Base-by-base conservation (phyloP, 1,284 basidiomycete species). In the Cystobasidiaceae sp. region DNA sequence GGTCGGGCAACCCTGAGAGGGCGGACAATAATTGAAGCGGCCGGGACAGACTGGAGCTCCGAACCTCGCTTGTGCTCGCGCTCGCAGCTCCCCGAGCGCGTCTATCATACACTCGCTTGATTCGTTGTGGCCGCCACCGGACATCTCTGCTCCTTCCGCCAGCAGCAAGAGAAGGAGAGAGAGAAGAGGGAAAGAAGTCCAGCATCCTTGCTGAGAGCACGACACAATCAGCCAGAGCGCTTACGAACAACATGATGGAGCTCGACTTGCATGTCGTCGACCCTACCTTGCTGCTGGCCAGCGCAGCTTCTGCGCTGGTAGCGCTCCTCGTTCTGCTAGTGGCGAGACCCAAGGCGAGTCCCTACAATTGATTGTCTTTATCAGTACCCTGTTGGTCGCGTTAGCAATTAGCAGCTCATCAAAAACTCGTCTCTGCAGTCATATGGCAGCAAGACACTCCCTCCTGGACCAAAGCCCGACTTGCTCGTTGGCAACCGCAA, bases 401-500 rank as follows among this genome's bases (percentile, higher is more conserved):
- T n/a, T n/a, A n/a, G n/a, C n/a, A n/a, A n/a, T n/a, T n/a, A n/a
- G n/a, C n/a, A n/a, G 19, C 13, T 7, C 44, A 3, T 17, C 25
- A 25, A 30, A 9, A 44, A n/a, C n/a, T 33, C 4, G 25, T 21
- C 9, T 34, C 15, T 19, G 28, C 30, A 59, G 56, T 59, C 56
- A 4, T 48, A 48, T 21, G 44, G 44, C 30, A 23, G 15, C 32
- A 59, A 59, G 56, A 49, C 43, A 17, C 60, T 62, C 13, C 60
- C 60, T 27, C 60, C 60, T 52, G 60, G 60, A 8, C 60, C 60
- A 25, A 54, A 44, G 23, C 39, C 50, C 28, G 50, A 50, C 34
- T 49, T 49, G 9, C 9, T 59, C 28, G 44, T 59, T 19, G 56
- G 56, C 19, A 59, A 59, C 27, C 75, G 76, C 44, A 77, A 81